phyloP scores from a whole-genome alignment of 1,139 yeast species.

The Blastobotrys apis region DNA sequence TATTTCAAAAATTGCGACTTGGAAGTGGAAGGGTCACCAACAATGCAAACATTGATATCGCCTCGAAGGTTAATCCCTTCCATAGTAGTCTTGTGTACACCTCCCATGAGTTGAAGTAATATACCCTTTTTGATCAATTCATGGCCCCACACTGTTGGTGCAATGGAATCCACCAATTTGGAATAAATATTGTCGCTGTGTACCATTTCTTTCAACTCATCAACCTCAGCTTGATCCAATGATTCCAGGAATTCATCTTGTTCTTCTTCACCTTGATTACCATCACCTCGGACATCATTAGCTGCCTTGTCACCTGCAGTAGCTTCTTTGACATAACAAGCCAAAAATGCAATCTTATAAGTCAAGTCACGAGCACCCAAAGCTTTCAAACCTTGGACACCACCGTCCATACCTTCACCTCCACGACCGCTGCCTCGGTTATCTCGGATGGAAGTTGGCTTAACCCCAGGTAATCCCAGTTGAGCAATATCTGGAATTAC shows the following conservation, averaged over 20 bases:
- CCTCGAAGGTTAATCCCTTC: constrained; percentile 97
- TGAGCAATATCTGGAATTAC: constrained; percentile 95
- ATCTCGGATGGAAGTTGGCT: constrained; percentile 78
- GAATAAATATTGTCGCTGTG: constrained; percentile 82
- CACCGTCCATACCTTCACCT: constrained; percentile 72
- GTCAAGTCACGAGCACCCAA: constrained; percentile 94
- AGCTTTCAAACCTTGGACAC: constrained; percentile 79
- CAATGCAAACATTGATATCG: constrained; percentile 93
- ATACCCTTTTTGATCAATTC: constrained; percentile 92
- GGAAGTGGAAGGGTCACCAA: constrained; percentile 98
- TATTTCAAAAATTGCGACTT: constrained; percentile 94
- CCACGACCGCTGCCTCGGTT: constrained; percentile 55
- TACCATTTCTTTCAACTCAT: constrained; percentile 86
- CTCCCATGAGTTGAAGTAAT: constrained; percentile 82
- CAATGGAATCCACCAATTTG: constrained; percentile 81
- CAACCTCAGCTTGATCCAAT: constrained; percentile 75
- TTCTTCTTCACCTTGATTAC: constrained; percentile 45
- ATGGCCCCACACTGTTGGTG: constrained; percentile 97
- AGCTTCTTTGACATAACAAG: constrained; percentile 66
- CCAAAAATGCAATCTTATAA: constrained; percentile 84
- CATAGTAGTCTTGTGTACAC: constrained; percentile 90
- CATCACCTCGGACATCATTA: constrained; percentile 42
- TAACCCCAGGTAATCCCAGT: constrained; percentile 93
- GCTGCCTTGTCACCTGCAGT: constrained; percentile 38
- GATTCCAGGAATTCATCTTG: constrained; percentile 80